These are phyloP conservation scores for Monoraphidium neglectum DNA, from an alignment of 139 green algal species.

Conservation along the genomic window DNA sequence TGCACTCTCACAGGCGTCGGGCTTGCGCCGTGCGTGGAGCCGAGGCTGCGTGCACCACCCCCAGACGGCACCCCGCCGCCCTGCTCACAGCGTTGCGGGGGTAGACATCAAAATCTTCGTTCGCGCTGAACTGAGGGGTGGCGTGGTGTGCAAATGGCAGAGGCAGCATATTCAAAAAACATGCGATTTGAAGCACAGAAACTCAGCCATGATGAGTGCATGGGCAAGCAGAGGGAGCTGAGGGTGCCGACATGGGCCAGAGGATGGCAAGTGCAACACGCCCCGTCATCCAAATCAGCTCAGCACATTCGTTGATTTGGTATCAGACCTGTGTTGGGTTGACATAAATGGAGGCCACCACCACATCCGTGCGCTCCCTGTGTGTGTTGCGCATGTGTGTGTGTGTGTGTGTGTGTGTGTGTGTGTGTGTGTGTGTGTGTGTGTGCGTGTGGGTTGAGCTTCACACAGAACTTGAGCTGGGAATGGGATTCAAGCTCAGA, in stretches of 20 bases:
- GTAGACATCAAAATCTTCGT: slow-evolving; percentile 97
- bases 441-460: too few species aligned
- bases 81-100: slow-evolving; percentile 67
- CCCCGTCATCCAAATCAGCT: too few species aligned
- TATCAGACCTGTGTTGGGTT: slow-evolving; percentile 97
- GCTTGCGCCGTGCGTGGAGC: background rate
- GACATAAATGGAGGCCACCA: slow-evolving; percentile 97
- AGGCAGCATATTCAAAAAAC: background rate
- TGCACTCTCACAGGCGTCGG: background rate
- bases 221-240: too few species aligned
- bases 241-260: too few species aligned
- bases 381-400: background rate
- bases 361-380: slow-evolving; percentile 78
- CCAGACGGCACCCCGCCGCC: background rate
- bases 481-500: too few species aligned
- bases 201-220: too few species aligned
- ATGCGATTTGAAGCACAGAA: too few species aligned
- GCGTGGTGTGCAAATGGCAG: background rate
- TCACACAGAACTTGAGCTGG: too few species aligned
- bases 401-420: too few species aligned
- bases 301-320: too few species aligned
- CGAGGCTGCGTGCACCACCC: background rate
- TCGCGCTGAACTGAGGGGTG: slow-evolving; percentile 74
- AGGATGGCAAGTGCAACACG: background rate
- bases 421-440: too few species aligned